These are phyloP conservation scores for Lachancea nothofagi DNA, from an alignment of 805 yeast genomes.

Conservation along the genomic window DNA sequence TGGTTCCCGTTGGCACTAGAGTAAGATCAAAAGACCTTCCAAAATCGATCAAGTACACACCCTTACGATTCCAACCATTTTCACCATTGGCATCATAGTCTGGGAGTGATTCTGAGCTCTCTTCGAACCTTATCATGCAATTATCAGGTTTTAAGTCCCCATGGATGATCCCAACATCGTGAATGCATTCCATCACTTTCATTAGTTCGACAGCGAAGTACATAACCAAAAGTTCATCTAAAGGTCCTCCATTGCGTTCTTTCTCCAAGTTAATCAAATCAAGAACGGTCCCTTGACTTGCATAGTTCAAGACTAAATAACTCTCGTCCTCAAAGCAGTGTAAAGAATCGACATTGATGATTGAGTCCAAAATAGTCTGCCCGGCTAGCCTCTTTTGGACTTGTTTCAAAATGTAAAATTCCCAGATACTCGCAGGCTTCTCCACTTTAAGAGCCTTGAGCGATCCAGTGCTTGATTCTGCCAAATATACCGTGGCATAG, in stretches of 20 bases:
- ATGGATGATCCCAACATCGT: conserved; percentile 62
- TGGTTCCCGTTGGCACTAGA: conserved; percentile 44
- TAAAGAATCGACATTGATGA: conserved; percentile 47
- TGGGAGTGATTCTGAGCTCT: conserved; percentile 16
- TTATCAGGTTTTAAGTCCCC: conserved; percentile 86
- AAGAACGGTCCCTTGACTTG: conserved; percentile 64
- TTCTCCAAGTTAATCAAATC: conserved; percentile 56
- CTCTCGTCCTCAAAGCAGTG: conserved; percentile 62
- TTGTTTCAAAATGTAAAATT: conserved; percentile 63
- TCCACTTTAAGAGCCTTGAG: conserved; percentile 69
- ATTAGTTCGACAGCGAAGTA: conserved; percentile 63
- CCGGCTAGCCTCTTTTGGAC: conserved; percentile 40
- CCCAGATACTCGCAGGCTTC: conserved; percentile 71
- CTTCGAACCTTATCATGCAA: conserved; percentile 62
- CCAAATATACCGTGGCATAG: conserved; percentile 67
- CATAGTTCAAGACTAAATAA: conserved; percentile 57
- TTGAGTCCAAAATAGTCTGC: conserved; percentile 31
- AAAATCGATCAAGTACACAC: conserved; percentile 68
- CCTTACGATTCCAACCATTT: conserved; percentile 46
- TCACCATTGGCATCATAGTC: conserved; percentile 34
- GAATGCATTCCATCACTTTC: conserved; percentile 55
- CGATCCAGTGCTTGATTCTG: conserved; percentile 52
- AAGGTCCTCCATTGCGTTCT: conserved; percentile 23
- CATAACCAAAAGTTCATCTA: conserved; percentile 60
- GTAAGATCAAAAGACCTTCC: conserved; percentile 73